phyloP scores from a whole-genome alignment of 164 flowering plant genomes.

The Pachysandra terminalis region DNA sequence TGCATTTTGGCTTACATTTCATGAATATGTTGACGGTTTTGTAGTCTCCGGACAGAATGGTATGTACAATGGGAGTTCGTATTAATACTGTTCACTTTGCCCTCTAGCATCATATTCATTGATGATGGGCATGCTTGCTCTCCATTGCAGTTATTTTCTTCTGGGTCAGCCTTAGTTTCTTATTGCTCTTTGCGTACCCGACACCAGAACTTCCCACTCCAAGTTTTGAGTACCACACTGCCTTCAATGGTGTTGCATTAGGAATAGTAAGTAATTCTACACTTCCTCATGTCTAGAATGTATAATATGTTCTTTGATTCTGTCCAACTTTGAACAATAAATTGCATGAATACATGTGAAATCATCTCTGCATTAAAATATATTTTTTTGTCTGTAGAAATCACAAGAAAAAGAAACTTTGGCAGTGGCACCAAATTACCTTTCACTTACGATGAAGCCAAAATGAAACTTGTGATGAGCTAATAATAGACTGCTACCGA shows the following conservation, averaged over 20 bases:
- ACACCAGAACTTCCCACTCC: conserved; percentile 97
- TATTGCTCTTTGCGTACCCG: conserved; percentile 95
- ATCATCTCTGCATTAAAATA: background rate
- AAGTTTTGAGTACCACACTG: conserved; percentile 94
- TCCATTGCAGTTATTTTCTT: conserved; percentile 70
- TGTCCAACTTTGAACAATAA: background rate
- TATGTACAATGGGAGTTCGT: conserved; percentile 24
- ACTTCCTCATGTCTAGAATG: background rate
- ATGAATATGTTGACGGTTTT: conserved; percentile 61
- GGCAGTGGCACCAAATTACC: no score
- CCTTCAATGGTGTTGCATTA: conserved; percentile 90
- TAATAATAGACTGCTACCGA: no score
- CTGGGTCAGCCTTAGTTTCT: conserved; percentile 76
- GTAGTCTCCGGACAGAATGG: conserved; percentile 81
- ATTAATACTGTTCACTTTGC: background rate
- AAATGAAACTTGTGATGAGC: no score
- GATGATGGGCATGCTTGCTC: conserved; percentile 1
- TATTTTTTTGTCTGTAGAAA: background rate
- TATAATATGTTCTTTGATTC: no score
- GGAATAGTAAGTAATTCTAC: conserved; percentile 75
- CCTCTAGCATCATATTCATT: background rate
- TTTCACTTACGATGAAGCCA: no score
- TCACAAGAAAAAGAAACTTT: background rate
- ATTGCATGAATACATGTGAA: background rate
- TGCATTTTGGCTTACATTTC: conserved; percentile 63